Base-by-base conservation (phyloP, 257 asterid species). In the Nicotiana tomentosiformis region DNA sequence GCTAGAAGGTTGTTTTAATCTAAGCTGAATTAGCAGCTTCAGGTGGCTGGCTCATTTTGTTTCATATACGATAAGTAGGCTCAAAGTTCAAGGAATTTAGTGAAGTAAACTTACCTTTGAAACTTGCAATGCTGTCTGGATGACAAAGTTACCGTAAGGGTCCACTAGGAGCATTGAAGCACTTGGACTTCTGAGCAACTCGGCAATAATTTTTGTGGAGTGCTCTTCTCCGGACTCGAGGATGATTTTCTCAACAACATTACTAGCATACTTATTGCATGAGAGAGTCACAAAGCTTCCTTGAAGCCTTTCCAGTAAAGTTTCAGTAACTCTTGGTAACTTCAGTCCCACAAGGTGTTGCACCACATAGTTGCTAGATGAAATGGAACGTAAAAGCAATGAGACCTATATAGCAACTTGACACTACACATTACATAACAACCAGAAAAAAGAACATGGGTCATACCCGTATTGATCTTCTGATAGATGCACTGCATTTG, bases 381-480 rank as follows among this genome's bases (percentile, higher is more conserved):
- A 32, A 12, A 82, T 83, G 80, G 51, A 85, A 76, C 53, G 26
- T 6, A 77, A 64, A 64, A 77, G 20, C 20, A 16, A 9, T 12
- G 37, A 57, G 81, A 16, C 76, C 77, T 20, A 32, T 51, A 70
- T 18, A 18, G 65, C 3, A 57, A 57, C 64, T 14, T 76, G 26
- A 49, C 43, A n/a, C 49, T 39, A 80, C 51, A 80, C 65, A 46
- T 51, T 5, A 78, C 20, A 5, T 56, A 80, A 80, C 43, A 74
- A 77, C 77, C 15, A 8, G 61, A 35, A 82, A 32, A 20, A 55
- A 18, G 66, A 82, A 80, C 29, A 68, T 26, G 79, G 67, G 79
- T 60, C 77, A 35, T 84, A 95, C 98, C 98, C 98, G n/a, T 82
- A 93, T 66, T 90, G 95, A 89, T 92, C 93, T 62, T 88, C 90